Percentiles rank a stretch among this genome's conserved stretches.
Evolutionary conservation across 2,329 filamentous ascomycete species (phyloP).

Genomic region (Rasamsonia emersonii): DNA sequence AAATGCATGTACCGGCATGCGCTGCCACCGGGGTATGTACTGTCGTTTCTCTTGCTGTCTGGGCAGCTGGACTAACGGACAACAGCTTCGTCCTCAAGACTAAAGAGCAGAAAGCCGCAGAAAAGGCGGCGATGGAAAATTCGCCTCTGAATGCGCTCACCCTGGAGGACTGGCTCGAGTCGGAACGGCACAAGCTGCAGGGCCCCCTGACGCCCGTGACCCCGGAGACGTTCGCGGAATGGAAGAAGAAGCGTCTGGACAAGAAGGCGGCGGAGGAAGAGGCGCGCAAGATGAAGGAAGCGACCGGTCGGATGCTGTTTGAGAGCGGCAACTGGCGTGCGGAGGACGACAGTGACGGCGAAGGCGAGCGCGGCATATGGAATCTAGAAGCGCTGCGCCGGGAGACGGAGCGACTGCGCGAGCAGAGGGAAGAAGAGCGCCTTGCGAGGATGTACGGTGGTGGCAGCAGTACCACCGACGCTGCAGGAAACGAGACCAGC

Average conservation of each 20-base stretch:
- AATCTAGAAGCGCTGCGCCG: conserved; percentile 73
- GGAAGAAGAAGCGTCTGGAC: conserved; percentile 88
- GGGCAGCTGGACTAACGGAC: too few species aligned
- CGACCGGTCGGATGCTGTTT: conserved; percentile 88
- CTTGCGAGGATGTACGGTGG: conserved; percentile 32
- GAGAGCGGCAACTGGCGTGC: conserved; percentile 88
- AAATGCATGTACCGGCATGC: conserved; percentile 99
- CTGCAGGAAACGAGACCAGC: too few species aligned
- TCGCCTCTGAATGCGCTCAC: conserved; percentile 89
- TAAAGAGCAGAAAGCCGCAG: conserved; percentile 88
- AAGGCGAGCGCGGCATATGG: conserved; percentile 53
- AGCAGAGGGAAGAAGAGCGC: conserved; percentile 69
- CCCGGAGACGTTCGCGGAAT: conserved; percentile 84
- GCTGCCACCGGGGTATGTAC: conserved; percentile 81
- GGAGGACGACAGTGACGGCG: conserved; percentile 48
- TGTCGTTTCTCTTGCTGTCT: conserved; percentile 4
- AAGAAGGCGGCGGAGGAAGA: conserved; percentile 96
- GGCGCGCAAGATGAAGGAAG: conserved; percentile 84
- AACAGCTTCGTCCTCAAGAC: conserved; percentile 95
- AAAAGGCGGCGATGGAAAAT: conserved; percentile 94
- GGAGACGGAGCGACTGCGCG: conserved; percentile 71
- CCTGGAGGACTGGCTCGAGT: conserved; percentile 94
- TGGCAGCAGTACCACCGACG: too few species aligned
- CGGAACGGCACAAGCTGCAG: conserved; percentile 88
- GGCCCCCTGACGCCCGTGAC: conserved; percentile 90